Percentiles rank a stretch among this genome's conserved stretches.
Conservation (phyloP, 768 basidiomycete genomes). For the Lentinula sp. region DNA sequence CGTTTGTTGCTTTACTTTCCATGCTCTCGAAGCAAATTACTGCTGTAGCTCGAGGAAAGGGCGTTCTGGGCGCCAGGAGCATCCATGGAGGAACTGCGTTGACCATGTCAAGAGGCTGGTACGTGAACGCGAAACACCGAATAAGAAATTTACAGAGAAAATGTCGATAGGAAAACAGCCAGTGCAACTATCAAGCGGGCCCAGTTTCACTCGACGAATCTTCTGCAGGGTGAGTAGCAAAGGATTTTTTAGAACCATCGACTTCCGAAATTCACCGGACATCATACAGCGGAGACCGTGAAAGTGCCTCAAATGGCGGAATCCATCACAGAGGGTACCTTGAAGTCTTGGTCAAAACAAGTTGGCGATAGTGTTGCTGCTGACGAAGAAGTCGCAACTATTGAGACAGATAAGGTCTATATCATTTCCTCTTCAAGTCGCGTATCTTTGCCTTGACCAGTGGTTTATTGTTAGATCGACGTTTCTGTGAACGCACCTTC, state of each 20-base stretch:
- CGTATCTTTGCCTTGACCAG: not conserved
- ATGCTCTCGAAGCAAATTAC: conserved; percentile 74
- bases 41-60: conserved; percentile 57
- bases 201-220: conserved; percentile 64
- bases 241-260: not conserved
- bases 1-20: not conserved
- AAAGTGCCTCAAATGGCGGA: conserved; percentile 98
- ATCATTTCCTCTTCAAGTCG: not conserved
- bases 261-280: not conserved
- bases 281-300: conserved; percentile 68
- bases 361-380: conserved; percentile 85
- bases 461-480: conserved; percentile 64
- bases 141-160: conserved; percentile 1
- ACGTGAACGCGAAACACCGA: conserved; percentile 11
- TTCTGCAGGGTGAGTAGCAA: conserved; percentile 55
- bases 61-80: conserved; percentile 33
- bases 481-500: conserved; percentile 92
- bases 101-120: conserved; percentile 44
- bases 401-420: conserved; percentile 95
- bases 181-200: conserved; percentile 43
- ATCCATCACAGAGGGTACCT: conserved; percentile 95
- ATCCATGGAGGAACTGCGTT: conserved; percentile 23
- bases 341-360: conserved; percentile 92
- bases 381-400: conserved; percentile 96
- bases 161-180: conserved; percentile 35